Evolutionary conservation across 73 alveolate genomes (phyloP).

Genomic region (Chromera velia): DNA sequence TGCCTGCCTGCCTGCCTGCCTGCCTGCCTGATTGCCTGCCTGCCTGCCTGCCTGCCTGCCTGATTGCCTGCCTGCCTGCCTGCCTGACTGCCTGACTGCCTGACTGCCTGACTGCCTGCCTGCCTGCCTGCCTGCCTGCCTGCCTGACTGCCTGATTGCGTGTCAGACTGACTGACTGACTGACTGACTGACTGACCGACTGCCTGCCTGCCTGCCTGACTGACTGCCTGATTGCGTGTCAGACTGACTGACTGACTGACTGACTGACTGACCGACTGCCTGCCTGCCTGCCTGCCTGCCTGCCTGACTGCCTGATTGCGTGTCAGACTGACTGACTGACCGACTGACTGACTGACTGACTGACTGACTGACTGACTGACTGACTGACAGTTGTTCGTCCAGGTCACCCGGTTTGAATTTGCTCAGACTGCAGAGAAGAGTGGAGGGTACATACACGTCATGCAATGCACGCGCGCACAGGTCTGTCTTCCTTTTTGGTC

Average conservation of each 20-base stretch:
- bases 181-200: no score
- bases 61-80: no score
- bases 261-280: no score
- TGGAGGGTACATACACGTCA: no score
- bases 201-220: constrained; percentile 18
- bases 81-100: constrained; percentile 24
- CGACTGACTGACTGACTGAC: no score
- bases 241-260: constrained; percentile 16
- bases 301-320: constrained; percentile 16
- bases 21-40: no score
- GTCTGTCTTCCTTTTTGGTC: no score
- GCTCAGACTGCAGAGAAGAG: no score
- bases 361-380: constrained; percentile 13
- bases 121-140: constrained; percentile 28
- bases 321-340: no score
- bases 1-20: constrained; percentile 28
- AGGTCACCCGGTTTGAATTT: no score
- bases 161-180: constrained; percentile 16
- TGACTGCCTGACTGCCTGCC: constrained; percentile 24
- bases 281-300: constrained; percentile 20
- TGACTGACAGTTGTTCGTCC: constrained; percentile 8
- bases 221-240: constrained; percentile 15
- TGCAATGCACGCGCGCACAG: no score
- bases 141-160: constrained; percentile 17
- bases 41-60: no score